Percentiles rank a stretch among this genome's conserved stretches.
Evolutionary conservation across 2,329 filamentous ascomycete species (phyloP).

Genomic region (Clonostachys chloroleuca): DNA sequence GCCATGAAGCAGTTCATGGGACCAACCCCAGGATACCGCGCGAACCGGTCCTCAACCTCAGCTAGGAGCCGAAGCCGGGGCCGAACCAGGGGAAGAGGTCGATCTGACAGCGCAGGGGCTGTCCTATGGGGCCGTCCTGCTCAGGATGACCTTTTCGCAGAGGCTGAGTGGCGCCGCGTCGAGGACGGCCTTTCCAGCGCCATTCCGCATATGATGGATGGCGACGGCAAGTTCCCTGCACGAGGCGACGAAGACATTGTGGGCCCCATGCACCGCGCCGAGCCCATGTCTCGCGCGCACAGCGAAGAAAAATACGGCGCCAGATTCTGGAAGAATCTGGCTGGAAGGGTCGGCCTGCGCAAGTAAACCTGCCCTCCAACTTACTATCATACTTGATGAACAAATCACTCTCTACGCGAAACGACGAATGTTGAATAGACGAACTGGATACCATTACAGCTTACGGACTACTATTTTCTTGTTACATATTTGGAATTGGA

Average conservation of each 20-base stretch:
- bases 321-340: slow-evolving; percentile 44
- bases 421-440: neutral
- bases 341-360: slow-evolving; percentile 33
- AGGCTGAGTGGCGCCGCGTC: slow-evolving; percentile 36
- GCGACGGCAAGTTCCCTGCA: slow-evolving; percentile 81
- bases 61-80: slow-evolving; percentile 28
- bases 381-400: too few relatives aligned
- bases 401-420: neutral
- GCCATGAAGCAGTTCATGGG: slow-evolving; percentile 42
- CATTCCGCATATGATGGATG: slow-evolving; percentile 65
- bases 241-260: slow-evolving; percentile 91
- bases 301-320: slow-evolving; percentile 37
- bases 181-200: slow-evolving; percentile 56
- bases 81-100: slow-evolving; percentile 28
- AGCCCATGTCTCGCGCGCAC: slow-evolving; percentile 42
- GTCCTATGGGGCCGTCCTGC: slow-evolving; percentile 4
- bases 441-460: neutral
- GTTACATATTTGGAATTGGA: neutral
- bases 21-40: slow-evolving; percentile 17
- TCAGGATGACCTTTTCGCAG: slow-evolving; percentile 32
- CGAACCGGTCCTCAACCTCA: slow-evolving; percentile 5
- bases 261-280: slow-evolving; percentile 75
- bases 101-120: slow-evolving; percentile 36
- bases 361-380: neutral
- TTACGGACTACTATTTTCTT: neutral